A percentile compares a stretch with the other conserved stretches of the same genome.
phyloP scores from a whole-genome alignment of 169 alveolate species.

The Eimeria sp. region DNA sequence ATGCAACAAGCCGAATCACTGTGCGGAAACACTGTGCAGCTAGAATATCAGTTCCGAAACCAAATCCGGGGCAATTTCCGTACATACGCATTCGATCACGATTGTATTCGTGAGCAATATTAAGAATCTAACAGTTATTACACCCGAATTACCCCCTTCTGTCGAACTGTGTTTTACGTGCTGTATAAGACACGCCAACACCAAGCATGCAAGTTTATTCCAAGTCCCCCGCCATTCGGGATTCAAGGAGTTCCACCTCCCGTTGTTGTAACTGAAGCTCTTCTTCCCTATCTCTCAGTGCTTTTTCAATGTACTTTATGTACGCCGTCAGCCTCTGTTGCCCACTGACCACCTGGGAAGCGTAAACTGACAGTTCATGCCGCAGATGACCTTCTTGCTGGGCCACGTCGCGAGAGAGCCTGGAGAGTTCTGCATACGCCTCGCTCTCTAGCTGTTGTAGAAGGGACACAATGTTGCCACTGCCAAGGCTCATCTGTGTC shows the following conservation, averaged over 20 bases:
- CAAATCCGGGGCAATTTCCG: not conserved
- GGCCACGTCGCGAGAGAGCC: slow-evolving; percentile 67
- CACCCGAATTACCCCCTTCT: not conserved
- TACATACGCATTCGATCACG: not conserved
- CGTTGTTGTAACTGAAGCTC: slow-evolving; percentile 56
- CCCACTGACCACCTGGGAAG: slow-evolving; percentile 13
- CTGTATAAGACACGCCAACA: too few species aligned
- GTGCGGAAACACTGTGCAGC: not conserved
- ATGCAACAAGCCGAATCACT: not conserved
- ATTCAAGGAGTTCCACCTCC: slow-evolving; percentile 50
- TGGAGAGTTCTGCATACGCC: slow-evolving; percentile 14
- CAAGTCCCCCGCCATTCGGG: slow-evolving; percentile 11
- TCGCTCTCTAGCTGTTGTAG: slow-evolving; percentile 70
- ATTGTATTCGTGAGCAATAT: not conserved
- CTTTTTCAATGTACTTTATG: slow-evolving; percentile 63
- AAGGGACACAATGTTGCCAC: slow-evolving; percentile 34
- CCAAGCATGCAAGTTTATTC: not conserved
- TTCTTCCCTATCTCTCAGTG: slow-evolving; percentile 51
- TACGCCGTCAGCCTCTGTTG: slow-evolving; percentile 60
- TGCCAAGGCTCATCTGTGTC: slow-evolving; percentile 43
- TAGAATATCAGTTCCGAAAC: not conserved
- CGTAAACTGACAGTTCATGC: slow-evolving; percentile 62
- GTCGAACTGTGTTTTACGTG: too few species aligned
- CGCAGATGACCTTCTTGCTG: slow-evolving; percentile 78
- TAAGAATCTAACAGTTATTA: not conserved